Conservation (phyloP, 768 basidiomycete genomes). For the Pleurotus tuoliensis region DNA sequence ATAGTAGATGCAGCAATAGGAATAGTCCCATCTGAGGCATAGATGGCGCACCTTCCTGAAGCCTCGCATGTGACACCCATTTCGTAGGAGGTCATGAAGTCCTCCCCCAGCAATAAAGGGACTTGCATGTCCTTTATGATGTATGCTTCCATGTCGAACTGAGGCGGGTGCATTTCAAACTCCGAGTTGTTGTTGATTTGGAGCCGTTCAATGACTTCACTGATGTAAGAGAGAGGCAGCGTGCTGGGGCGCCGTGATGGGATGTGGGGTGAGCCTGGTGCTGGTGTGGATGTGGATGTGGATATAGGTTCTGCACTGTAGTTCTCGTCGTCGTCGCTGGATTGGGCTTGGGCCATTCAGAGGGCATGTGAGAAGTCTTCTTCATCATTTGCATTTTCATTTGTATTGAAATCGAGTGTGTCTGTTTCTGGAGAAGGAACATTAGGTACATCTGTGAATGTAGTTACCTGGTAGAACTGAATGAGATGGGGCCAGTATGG, state of each 20-base stretch:
- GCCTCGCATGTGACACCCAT: conserved; percentile 10
- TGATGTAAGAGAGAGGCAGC: too few relatives aligned
- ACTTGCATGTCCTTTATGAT: conserved; percentile 22
- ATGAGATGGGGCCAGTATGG: neutral
- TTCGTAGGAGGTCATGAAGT: conserved; percentile 21
- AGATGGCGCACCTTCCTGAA: conserved; percentile 5
- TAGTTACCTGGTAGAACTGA: neutral
- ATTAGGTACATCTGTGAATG: neutral
- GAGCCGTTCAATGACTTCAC: too few relatives aligned
- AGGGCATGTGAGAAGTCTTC: neutral
- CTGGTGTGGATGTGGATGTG: too few relatives aligned
- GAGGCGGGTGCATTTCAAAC: too few relatives aligned
- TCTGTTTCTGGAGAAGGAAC: neutral
- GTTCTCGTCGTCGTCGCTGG: too few relatives aligned
- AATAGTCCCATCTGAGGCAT: neutral
- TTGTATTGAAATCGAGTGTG: neutral
- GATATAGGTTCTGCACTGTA: too few relatives aligned
- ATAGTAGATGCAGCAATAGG: too few relatives aligned
- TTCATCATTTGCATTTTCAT: neutral
- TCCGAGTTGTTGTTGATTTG: too few relatives aligned
- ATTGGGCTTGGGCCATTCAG: too few relatives aligned
- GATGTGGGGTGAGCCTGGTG: too few relatives aligned
- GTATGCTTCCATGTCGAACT: conserved; percentile 18
- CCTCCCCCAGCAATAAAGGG: conserved; percentile 24
- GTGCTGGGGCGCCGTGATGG: too few relatives aligned